Percentiles rank a stretch among this genome's conserved stretches.
Conservation (phyloP, 176 grass and related monocot species). For the Aegilops longissima region DNA sequence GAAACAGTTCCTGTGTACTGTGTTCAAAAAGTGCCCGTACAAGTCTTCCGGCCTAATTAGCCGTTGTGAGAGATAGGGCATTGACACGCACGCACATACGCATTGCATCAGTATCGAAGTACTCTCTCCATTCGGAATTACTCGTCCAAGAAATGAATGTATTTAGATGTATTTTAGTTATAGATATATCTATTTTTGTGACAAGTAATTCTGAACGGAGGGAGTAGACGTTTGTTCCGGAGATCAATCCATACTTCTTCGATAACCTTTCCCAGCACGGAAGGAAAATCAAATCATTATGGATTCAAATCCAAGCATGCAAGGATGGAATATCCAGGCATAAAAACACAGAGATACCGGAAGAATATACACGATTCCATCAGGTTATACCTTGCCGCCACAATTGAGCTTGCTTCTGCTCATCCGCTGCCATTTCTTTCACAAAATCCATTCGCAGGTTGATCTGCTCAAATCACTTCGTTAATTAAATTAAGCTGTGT, state of each 20-base stretch:
- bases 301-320: background rate
- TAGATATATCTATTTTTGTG: no score
- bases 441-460: background rate
- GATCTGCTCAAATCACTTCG: conserved; percentile 18
- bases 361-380: conserved; percentile 23
- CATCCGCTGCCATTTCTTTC: background rate
- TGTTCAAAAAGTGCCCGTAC: no score
- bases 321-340: conserved; percentile 43
- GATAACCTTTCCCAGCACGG: background rate
- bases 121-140: no score
- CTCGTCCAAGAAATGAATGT: no score
- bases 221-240: no score
- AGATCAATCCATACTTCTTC: background rate
- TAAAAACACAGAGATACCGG: conserved; percentile 11
- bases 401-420: background rate
- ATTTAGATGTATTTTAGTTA: no score
- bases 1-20: no score
- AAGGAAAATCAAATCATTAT: background rate
- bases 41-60: no score
- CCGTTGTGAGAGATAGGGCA: no score
- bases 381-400: conserved; percentile 19
- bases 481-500: background rate
- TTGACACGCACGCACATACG: no score
- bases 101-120: no score
- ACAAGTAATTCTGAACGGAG: no score